Evolutionary conservation across 805 yeast species (phyloP).

Genomic region (Myxozyma neotropica): DNA sequence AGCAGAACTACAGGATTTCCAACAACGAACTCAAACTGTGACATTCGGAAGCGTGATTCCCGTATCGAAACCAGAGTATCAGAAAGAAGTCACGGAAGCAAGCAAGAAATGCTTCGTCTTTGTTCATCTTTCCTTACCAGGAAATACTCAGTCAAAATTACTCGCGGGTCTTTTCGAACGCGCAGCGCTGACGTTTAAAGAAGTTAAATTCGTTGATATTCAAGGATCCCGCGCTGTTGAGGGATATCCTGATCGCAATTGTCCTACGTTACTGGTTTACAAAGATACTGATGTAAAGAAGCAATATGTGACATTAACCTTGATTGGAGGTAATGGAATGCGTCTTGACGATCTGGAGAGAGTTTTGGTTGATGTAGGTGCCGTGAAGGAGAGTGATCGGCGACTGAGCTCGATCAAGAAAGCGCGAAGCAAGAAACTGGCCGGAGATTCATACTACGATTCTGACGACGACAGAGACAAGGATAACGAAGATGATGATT

Average conservation of each 20-base stretch:
- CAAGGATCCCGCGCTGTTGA: conserved; percentile 91
- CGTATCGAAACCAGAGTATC: conserved; percentile 85
- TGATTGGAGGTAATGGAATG: conserved; percentile 83
- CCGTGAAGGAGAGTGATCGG: conserved; percentile 66
- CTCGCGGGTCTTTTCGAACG: conserved; percentile 59
- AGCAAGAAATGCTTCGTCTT: conserved; percentile 66
- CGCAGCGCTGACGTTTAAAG: conserved; percentile 69
- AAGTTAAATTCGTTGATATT: conserved; percentile 88
- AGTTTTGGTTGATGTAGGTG: conserved; percentile 65
- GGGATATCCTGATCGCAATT: conserved; percentile 83
- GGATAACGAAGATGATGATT: conserved; percentile 8
- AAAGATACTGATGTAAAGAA: conserved; percentile 74
- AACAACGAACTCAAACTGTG: conserved; percentile 29
- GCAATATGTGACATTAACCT: conserved; percentile 77
- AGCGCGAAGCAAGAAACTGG: background rate
- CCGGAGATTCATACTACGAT: conserved; percentile 22
- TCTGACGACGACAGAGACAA: conserved; percentile 10
- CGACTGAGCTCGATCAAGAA: conserved; percentile 49
- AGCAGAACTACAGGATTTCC: conserved; percentile 65
- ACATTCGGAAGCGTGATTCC: conserved; percentile 77
- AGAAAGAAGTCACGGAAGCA: conserved; percentile 79
- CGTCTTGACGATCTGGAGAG: conserved; percentile 69
- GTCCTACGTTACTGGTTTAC: conserved; percentile 89
- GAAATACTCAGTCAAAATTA: conserved; percentile 53
- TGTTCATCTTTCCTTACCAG: conserved; percentile 72